phyloP scores from a whole-genome alignment of 257 asterid species.

The Forsythia suspensa region DNA sequence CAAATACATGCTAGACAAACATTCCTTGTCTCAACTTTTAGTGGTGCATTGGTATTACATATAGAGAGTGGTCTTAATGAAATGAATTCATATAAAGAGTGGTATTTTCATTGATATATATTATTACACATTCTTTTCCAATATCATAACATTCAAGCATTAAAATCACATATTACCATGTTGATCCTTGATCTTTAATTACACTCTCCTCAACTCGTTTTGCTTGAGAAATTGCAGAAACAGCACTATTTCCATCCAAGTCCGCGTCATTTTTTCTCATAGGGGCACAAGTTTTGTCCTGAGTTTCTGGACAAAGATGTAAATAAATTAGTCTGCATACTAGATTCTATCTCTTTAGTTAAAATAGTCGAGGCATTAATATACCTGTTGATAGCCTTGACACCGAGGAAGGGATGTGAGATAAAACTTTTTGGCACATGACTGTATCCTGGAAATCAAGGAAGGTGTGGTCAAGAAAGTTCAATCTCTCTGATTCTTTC shows the following conservation, averaged over 20 bases:
- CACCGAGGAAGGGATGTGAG: conserved; percentile 17
- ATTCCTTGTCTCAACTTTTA: background rate
- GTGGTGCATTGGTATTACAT: background rate
- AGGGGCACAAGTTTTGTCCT: conserved; percentile 23
- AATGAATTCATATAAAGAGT: background rate
- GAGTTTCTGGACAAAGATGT: conserved; percentile 41
- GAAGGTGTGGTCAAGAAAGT: conserved; percentile 54
- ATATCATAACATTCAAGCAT: conserved; percentile 11
- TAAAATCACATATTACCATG: conserved; percentile 38
- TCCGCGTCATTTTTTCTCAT: conserved; percentile 19
- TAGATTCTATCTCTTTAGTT: background rate
- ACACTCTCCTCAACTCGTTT: conserved; percentile 35
- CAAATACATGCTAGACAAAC: background rate
- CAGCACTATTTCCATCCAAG: conserved; percentile 35
- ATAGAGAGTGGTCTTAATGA: background rate
- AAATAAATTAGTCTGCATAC: conserved; percentile 3
- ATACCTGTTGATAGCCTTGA: conserved; percentile 46
- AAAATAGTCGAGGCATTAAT: conserved; percentile 8
- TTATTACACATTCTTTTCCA: background rate
- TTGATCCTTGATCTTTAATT: conserved; percentile 37
- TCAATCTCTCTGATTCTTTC: conserved; percentile 55
- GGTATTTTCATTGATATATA: background rate
- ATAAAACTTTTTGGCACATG: conserved; percentile 71
- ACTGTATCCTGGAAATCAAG: conserved; percentile 79
- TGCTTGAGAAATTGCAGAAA: conserved; percentile 51